These are phyloP conservation scores for Boletus edulis DNA, from an alignment of 768 basidiomycete genomes.

Conservation along the genomic window DNA sequence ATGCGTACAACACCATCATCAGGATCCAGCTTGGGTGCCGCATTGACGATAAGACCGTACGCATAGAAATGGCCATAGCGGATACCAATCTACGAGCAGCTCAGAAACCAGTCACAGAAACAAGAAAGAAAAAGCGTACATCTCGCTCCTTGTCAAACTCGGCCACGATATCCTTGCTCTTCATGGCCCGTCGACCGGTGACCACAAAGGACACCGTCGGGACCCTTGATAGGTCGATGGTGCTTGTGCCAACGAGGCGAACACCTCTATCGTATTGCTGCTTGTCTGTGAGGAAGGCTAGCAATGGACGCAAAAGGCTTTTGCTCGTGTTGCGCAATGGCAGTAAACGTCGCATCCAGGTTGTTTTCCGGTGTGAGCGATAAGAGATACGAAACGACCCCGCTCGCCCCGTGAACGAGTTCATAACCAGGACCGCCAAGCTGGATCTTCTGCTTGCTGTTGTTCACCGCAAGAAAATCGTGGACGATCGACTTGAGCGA, in stretches of 20 bases:
- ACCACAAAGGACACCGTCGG: constrained; percentile 77
- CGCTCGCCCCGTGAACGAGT: constrained; percentile 57
- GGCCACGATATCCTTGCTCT: constrained; percentile 62
- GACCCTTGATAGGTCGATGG: constrained; percentile 41
- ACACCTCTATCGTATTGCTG: constrained; percentile 57
- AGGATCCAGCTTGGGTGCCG: constrained; percentile 55
- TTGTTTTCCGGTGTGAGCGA: constrained; percentile 50
- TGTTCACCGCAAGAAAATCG: constrained; percentile 59
- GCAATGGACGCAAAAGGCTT: constrained; percentile 48
- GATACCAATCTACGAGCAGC: constrained; percentile 58
- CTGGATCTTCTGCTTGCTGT: constrained; percentile 67
- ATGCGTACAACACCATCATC: constrained; percentile 72
- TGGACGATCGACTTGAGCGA: constrained; percentile 63
- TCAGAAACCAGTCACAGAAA: neutral
- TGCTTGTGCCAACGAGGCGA: constrained; percentile 62
- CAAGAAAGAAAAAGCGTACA: constrained; percentile 41
- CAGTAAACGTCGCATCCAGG: constrained; percentile 51
- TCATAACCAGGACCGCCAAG: constrained; percentile 78
- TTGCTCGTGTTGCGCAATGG: constrained; percentile 63
- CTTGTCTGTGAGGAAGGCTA: constrained; percentile 52
- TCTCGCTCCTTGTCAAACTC: constrained; percentile 61
- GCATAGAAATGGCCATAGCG: constrained; percentile 81
- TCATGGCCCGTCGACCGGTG: constrained; percentile 50
- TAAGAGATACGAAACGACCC: constrained; percentile 60
- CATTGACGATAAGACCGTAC: constrained; percentile 53